Conservation (phyloP, 768 basidiomycete species). For the Suillus sp. region DNA sequence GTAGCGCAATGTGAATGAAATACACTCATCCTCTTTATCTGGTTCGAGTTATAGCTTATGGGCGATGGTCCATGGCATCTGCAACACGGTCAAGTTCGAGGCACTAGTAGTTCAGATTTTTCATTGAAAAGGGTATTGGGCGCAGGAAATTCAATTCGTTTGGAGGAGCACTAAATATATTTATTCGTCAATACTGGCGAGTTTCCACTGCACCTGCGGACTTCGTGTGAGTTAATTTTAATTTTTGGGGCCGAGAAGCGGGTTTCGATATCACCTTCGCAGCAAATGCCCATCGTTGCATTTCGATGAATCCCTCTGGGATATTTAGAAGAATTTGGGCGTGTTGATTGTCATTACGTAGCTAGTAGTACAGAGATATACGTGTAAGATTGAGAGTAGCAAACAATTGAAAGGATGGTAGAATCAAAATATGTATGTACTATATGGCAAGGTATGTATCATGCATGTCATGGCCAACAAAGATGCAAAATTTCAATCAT, state of each 20-base stretch:
- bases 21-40: background rate
- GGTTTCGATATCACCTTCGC: background rate
- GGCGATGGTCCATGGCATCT: background rate
- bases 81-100: background rate
- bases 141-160: background rate
- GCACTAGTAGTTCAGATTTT: background rate
- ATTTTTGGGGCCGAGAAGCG: background rate
- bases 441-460: background rate
- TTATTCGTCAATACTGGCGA: background rate
- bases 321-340: background rate
- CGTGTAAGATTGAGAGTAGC: background rate
- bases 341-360: background rate
- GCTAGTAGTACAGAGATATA: constrained; percentile 1
- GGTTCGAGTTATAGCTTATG: background rate
- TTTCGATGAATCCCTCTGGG: background rate
- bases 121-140: background rate
- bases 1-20: background rate
- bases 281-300: background rate
- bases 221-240: background rate
- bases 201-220: background rate
- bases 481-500: constrained; percentile 12
- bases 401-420: background rate
- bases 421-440: background rate
- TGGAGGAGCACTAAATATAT: background rate
- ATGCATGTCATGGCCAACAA: background rate